These are phyloP conservation scores for Lentithecium fluviatile DNA, from an alignment of 495 filamentous ascomycete species.

Conservation along the genomic window DNA sequence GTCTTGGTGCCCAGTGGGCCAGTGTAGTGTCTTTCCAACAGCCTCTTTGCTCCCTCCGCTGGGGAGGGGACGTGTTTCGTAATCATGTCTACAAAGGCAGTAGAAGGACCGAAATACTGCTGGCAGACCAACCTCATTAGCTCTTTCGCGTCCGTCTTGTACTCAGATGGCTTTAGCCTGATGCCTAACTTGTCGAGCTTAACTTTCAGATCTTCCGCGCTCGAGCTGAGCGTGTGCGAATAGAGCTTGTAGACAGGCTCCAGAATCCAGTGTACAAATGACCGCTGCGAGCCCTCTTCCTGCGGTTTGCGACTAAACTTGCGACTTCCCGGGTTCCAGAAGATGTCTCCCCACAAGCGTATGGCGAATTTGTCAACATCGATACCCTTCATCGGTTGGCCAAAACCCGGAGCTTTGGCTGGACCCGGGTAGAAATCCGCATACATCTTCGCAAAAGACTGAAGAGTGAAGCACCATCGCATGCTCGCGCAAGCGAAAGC, in stretches of 20 bases:
- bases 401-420: constrained; percentile 16
- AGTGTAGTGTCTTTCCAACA: constrained; percentile 85
- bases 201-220: constrained; percentile 77
- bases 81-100: constrained; percentile 94
- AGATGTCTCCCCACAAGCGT: constrained; percentile 94
- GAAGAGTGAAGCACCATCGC: constrained; percentile 94
- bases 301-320: constrained; percentile 85
- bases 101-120: constrained; percentile 88
- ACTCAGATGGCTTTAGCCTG: constrained; percentile 82
- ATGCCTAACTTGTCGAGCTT: constrained; percentile 82
- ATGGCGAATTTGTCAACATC: constrained; percentile 75
- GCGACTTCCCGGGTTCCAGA: constrained; percentile 85
- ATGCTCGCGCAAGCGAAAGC: constrained; percentile 89
- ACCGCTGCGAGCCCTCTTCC: constrained; percentile 76
- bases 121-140: constrained; percentile 87
- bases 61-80: constrained; percentile 89
- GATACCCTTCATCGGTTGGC: constrained; percentile 45
- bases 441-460: constrained; percentile 95
- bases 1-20: constrained; percentile 89
- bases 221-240: constrained; percentile 91
- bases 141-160: constrained; percentile 83
- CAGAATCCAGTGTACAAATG: constrained; percentile 91
- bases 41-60: constrained; percentile 69
- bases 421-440: constrained; percentile 74
- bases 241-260: constrained; percentile 98